Conservation (phyloP, 2,329 filamentous ascomycete genomes). For the Ramularia endophylla region DNA sequence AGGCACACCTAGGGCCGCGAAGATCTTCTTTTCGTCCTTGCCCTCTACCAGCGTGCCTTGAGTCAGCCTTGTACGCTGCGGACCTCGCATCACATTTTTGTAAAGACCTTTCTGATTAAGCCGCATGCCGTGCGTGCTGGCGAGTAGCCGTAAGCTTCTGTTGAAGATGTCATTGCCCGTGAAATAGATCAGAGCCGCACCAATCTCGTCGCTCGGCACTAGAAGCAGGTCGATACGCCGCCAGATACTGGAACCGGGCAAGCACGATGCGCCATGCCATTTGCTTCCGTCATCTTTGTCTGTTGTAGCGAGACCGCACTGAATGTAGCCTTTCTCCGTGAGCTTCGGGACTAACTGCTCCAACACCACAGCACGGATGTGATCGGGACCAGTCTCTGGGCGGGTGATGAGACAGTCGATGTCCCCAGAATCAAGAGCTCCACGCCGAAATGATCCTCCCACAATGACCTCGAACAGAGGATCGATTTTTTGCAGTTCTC, state of each 20-base stretch:
- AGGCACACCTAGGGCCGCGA: constrained; percentile 73
- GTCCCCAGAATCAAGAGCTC: constrained; percentile 67
- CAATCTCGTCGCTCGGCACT: constrained; percentile 72
- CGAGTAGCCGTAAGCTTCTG: constrained; percentile 72
- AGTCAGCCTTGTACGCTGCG: constrained; percentile 53
- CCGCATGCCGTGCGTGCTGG: constrained; percentile 73
- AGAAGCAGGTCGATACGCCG: constrained; percentile 78
- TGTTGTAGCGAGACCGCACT: constrained; percentile 55
- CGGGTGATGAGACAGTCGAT: constrained; percentile 82
- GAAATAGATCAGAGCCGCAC: constrained; percentile 88
- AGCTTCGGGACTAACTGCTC: constrained; percentile 58
- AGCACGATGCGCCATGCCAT: constrained; percentile 80
- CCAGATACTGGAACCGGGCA: constrained; percentile 61
- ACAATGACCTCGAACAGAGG: constrained; percentile 62
- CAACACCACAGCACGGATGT: constrained; percentile 59
- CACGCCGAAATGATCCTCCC: constrained; percentile 79
- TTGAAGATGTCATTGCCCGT: constrained; percentile 96
- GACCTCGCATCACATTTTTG: constrained; percentile 59
- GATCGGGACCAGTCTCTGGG: constrained; percentile 48
- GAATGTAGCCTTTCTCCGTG: constrained; percentile 58
- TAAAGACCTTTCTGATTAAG: constrained; percentile 81
- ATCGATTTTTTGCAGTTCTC: constrained; percentile 56
- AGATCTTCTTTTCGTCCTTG: constrained; percentile 70
- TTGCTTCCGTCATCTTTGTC: constrained; percentile 60
- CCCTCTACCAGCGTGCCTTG: constrained; percentile 69